Percentiles rank a stretch among this genome's conserved stretches.
These are phyloP conservation scores for Chaetomium fimeti DNA, from an alignment of 495 filamentous ascomycete species.

Conservation along the genomic window DNA sequence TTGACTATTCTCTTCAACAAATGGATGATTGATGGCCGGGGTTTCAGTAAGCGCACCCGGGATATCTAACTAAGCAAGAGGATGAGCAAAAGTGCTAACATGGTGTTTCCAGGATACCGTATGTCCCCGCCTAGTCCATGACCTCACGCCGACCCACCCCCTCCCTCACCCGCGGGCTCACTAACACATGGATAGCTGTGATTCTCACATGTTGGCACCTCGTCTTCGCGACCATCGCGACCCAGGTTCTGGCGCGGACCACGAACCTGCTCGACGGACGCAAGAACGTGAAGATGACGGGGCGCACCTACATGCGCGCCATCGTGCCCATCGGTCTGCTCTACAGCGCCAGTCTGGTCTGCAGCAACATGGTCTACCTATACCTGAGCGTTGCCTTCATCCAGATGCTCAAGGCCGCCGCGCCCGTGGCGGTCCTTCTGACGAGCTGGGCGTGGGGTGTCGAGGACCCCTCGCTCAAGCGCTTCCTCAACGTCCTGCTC, in stretches of 20 bases:
- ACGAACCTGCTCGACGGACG: slow-evolving; percentile 67
- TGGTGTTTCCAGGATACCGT: slow-evolving; percentile 33
- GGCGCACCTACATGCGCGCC: slow-evolving; percentile 63
- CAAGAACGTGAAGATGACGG: slow-evolving; percentile 66
- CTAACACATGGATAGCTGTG: slow-evolving; percentile 35
- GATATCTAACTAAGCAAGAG: neutral
- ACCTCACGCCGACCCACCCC: too few relatives aligned
- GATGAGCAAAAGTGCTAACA: slow-evolving; percentile 22
- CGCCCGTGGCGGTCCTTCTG: slow-evolving; percentile 66
- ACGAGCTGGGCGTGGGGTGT: slow-evolving; percentile 64
- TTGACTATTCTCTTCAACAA: slow-evolving; percentile 94
- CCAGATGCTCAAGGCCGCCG: slow-evolving; percentile 78
- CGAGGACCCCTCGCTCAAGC: slow-evolving; percentile 56
- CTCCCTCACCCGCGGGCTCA: neutral
- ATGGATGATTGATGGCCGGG: slow-evolving; percentile 71
- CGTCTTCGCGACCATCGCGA: slow-evolving; percentile 68
- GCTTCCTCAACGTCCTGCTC: slow-evolving; percentile 65
- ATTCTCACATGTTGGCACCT: slow-evolving; percentile 79
- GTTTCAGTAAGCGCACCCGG: slow-evolving; percentile 66
- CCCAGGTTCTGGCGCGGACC: slow-evolving; percentile 67
- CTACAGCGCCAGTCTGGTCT: slow-evolving; percentile 70
- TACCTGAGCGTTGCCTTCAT: slow-evolving; percentile 77
- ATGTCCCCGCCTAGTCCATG: slow-evolving; percentile 15
- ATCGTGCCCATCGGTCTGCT: slow-evolving; percentile 74
- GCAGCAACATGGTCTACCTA: slow-evolving; percentile 70